Evolutionary conservation across 2,329 filamentous ascomycete genomes (phyloP).

Genomic region (Teratosphaeria pseudoeucalypti): DNA sequence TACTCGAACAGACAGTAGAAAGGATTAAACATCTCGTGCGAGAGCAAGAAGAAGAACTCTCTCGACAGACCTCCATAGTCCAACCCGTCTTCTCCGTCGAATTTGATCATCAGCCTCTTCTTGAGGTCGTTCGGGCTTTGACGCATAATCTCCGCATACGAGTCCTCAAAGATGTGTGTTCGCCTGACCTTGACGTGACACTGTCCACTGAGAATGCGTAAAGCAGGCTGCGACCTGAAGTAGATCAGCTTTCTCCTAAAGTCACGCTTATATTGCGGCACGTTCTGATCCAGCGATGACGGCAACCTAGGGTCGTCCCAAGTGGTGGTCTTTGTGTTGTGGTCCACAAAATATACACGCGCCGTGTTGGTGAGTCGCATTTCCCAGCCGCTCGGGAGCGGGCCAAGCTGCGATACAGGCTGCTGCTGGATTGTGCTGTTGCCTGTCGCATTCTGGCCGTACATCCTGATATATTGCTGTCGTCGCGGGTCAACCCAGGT

Average conservation of each 20-base stretch:
- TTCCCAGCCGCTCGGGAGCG: conserved; percentile 94
- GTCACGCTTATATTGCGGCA: conserved; percentile 98
- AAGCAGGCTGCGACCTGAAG: conserved; percentile 93
- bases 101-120: conserved; percentile 99
- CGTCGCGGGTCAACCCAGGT: conserved; percentile 97
- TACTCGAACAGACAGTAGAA: conserved; percentile 99
- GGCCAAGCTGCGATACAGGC: conserved; percentile 90
- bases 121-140: conserved; percentile 93
- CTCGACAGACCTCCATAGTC: conserved; percentile 96
- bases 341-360: conserved; percentile 95
- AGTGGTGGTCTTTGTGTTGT: conserved; percentile 98
- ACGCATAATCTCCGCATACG: conserved; percentile 95
- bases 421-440: conserved; percentile 91
- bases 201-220: conserved; percentile 90
- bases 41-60: conserved; percentile 98
- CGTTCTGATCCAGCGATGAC: conserved; percentile 93
- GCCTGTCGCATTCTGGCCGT: conserved; percentile 62
- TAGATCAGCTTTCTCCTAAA: conserved; percentile 97
- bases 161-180: conserved; percentile 97
- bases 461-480: conserved; percentile 98
- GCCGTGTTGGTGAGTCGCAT: conserved; percentile 98
- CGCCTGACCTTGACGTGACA: conserved; percentile 96
- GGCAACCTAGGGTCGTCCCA: conserved; percentile 96
- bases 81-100: conserved; percentile 93
- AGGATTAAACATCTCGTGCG: conserved; percentile 99